Conservation (phyloP, 2,329 filamentous ascomycete genomes). For the Colletotrichum costaricense region DNA sequence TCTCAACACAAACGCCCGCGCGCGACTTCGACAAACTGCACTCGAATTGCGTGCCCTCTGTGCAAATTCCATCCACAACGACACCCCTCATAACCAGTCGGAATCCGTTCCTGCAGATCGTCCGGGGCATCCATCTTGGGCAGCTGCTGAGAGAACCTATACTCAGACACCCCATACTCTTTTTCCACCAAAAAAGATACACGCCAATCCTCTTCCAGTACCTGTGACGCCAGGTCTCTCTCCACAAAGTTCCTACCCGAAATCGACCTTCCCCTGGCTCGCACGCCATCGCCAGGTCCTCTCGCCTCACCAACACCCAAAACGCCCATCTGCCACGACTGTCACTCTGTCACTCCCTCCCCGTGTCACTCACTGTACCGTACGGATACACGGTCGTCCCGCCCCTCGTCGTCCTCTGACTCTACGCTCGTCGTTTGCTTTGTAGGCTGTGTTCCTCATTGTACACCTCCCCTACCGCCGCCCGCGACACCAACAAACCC, state of each 20-base stretch:
- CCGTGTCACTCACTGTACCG: constrained; percentile 9
- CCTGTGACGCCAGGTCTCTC: background rate
- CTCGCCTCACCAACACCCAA: constrained; percentile 33
- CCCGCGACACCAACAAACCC: background rate
- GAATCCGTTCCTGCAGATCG: constrained; percentile 30
- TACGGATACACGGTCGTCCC: background rate
- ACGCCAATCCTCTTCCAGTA: constrained; percentile 12
- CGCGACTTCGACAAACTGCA: constrained; percentile 15
- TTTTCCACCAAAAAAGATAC: background rate
- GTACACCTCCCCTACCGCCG: background rate
- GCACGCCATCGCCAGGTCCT: constrained; percentile 36
- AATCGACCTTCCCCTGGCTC: constrained; percentile 31
- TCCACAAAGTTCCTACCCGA: background rate
- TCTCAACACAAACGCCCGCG: constrained; percentile 19
- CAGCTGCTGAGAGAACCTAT: constrained; percentile 2
- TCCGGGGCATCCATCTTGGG: constrained; percentile 27
- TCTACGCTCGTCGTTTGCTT: background rate
- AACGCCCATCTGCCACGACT: constrained; percentile 10
- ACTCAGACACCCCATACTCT: background rate
- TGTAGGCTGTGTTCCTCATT: constrained; percentile 11
- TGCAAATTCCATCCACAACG: constrained; percentile 10
- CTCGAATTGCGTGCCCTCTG: constrained; percentile 16
- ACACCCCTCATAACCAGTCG: constrained; percentile 21
- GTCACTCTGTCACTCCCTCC: constrained; percentile 5
- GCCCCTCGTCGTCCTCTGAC: background rate